Percentiles rank a stretch among this genome's conserved stretches.
Evolutionary conservation across 176 grass and related monocot species (phyloP).

Genomic region (Cymbopogon citratus): DNA sequence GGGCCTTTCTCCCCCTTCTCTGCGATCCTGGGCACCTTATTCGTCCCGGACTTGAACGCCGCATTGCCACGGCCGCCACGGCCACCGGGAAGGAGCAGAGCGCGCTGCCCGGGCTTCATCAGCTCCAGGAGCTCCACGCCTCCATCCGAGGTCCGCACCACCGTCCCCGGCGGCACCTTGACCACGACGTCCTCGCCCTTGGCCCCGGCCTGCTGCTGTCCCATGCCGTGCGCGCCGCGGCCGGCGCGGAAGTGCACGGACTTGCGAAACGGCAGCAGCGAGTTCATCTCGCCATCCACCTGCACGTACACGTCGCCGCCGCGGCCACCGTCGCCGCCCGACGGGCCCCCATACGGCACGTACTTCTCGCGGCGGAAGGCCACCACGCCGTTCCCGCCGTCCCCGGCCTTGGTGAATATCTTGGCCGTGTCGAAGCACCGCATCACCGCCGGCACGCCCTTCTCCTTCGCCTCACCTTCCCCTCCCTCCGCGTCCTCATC

Average conservation of each 20-base stretch:
- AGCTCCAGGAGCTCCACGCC: constrained; percentile 63
- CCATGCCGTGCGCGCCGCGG: constrained; percentile 71
- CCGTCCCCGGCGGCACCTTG: constrained; percentile 80
- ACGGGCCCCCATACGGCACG: constrained; percentile 84
- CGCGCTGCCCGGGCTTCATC: constrained; percentile 63
- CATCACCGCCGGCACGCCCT: constrained; percentile 96
- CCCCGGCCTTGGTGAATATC: constrained; percentile 83
- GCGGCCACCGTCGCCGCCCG: constrained; percentile 84
- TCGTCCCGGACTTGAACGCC: constrained; percentile 74
- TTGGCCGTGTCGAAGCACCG: constrained; percentile 90
- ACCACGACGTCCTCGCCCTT: constrained; percentile 85
- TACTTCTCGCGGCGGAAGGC: constrained; percentile 93
- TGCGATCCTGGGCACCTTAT: constrained; percentile 81
- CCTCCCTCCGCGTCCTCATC: constrained; percentile 16
- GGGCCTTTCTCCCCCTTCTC: constrained; percentile 92
- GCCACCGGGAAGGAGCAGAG: constrained; percentile 72
- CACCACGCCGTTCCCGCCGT: constrained; percentile 91
- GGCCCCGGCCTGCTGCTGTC: constrained; percentile 73
- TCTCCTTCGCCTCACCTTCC: constrained; percentile 62
- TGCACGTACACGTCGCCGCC: constrained; percentile 80
- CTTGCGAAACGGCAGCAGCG: constrained; percentile 84
- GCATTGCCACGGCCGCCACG: constrained; percentile 89
- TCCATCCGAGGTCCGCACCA: constrained; percentile 56
- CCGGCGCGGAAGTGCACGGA: constrained; percentile 81
- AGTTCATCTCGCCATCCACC: constrained; percentile 92